Base-by-base conservation (phyloP, 495 filamentous ascomycete genomes). In the Wilcoxina mikolae region DNA sequence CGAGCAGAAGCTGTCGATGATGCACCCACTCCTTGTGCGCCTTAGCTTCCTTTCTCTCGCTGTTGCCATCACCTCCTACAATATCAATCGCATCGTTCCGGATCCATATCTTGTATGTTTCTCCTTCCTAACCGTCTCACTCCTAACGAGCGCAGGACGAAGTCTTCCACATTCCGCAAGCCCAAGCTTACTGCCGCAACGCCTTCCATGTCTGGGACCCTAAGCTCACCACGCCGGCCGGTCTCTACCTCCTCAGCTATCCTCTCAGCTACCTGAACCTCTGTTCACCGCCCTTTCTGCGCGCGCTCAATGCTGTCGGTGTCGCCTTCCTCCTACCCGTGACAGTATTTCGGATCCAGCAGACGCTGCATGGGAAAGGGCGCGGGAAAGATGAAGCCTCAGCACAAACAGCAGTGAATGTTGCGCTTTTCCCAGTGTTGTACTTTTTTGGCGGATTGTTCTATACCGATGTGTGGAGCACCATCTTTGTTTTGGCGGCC, bases 381-480 rank as follows among this genome's bases (percentile, higher is more conserved):
- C 20, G 38, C 12, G 29, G 28, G 9, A 17, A 17, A 5, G 38
- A 43, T 28, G 15, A 35, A 0, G 55, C 55, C 4, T 57, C 72
- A 0, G 60, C 64, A n/a, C 83, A 87, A 68, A 78, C 77, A 0
- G 84, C 80, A 3, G 50, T 93, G 59, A 95, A 94, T 61, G 78
- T 95, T 43, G 78, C 79, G 50, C 71, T 95, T 3, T 95, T 96
- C 60, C 93, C 91, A 9, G 80, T 85, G 3, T 65, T 96, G 1
- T 95, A 94, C 72, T 96, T 96, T 74, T 96, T 98, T 68, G 90
- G 85, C 0, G 85, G 76, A 0, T 69, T 98, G 17, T 96, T 90
- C 66, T 98, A 98, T 65, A 98, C 91, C 7, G 91, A 98, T 70
- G 78, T 94, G 0, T 64, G 73, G 28, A 83, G 80, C 3, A 83